These are phyloP conservation scores for Datura wrightii DNA, from an alignment of 257 asterid species.

Conservation along the genomic window DNA sequence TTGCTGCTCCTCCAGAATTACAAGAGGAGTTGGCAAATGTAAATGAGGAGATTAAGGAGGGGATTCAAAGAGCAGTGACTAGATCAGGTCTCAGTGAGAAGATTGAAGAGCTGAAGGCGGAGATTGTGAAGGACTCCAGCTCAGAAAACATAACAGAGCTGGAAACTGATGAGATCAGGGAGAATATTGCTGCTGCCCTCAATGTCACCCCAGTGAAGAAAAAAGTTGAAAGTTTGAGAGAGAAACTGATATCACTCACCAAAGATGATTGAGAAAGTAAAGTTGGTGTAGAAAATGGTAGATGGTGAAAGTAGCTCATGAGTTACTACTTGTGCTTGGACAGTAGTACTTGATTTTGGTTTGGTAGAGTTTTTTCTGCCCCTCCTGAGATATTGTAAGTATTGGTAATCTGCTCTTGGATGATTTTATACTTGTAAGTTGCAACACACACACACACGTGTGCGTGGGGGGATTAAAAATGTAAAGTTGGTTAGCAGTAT, in stretches of 20 bases:
- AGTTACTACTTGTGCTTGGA: slow-evolving; percentile 15
- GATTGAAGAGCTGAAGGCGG: slow-evolving; percentile 61
- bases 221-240: slow-evolving; percentile 49
- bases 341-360: slow-evolving; percentile 13
- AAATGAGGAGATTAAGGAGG: slow-evolving; percentile 60
- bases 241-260: slow-evolving; percentile 32
- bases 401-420: not conserved
- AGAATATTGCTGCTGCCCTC: slow-evolving; percentile 48
- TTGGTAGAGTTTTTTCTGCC: not conserved
- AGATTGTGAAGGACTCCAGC: slow-evolving; percentile 49
- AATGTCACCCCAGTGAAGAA: slow-evolving; percentile 49
- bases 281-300: slow-evolving; percentile 43
- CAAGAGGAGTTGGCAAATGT: slow-evolving; percentile 44
- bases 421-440: not conserved
- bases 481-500: slow-evolving; percentile 11
- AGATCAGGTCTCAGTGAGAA: slow-evolving; percentile 60
- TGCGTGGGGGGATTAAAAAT: too few species aligned
- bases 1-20: slow-evolving; percentile 57
- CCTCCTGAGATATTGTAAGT: not conserved
- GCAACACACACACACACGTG: too few species aligned
- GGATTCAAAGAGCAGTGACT: slow-evolving; percentile 51
- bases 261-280: slow-evolving; percentile 39
- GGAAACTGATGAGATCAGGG: slow-evolving; percentile 57
- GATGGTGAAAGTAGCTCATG: slow-evolving; percentile 34
- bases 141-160: slow-evolving; percentile 48